Evolutionary conservation across 805 yeast genomes (phyloP), one percentile per base, ranked within the genome.

Genomic region (Wickerhamomyces bovis): DNA sequence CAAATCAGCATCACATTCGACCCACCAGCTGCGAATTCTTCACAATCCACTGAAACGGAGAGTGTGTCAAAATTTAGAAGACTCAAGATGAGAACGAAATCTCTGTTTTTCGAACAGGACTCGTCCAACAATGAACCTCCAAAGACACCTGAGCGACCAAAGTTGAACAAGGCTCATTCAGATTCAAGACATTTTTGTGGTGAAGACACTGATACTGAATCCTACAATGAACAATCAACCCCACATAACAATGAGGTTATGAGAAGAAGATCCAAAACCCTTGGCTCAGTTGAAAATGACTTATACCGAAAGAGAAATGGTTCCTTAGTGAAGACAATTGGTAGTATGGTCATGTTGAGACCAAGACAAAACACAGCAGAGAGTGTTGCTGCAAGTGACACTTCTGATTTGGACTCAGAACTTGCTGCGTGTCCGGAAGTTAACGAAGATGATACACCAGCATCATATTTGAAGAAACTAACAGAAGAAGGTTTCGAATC

Each of bases 271-370:
- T 56, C 62, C 6, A 53, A 52, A 19, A 60, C 64, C 0, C 38
- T 59, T 23, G 63, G 63, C 1, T 56, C 62, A 1, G 41, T 56
- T 7, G 64, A 60, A 13, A 49, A 53, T 28, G 59, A 55, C 18
- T 42, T 53, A 0, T 55, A 56, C 40, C 58, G 66, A 9, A 65
- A 63, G 38, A 54, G 71, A 53, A 68, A 68, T 44, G 62, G 65
- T 8, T 67, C 72, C 0, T 49, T 70, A 11, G 73, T 66, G 1
- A 68, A 62, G 45, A 64, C 72, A 0, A 46, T 70, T 18, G 68
- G 68, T 36, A 67, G 62, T 49, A 57, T 69, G 49, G 68, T 69
- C 2, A 58, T 64, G 52, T 38, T 65, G 42, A 60, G 65, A 44
- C 60, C 65, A 6, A 49, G 62, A 28, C 44, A n/a, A 39, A 36